Percentiles rank a stretch among this genome's conserved stretches.
Conservation (phyloP, 768 basidiomycete genomes). For the Xanthoconium stramineum region DNA sequence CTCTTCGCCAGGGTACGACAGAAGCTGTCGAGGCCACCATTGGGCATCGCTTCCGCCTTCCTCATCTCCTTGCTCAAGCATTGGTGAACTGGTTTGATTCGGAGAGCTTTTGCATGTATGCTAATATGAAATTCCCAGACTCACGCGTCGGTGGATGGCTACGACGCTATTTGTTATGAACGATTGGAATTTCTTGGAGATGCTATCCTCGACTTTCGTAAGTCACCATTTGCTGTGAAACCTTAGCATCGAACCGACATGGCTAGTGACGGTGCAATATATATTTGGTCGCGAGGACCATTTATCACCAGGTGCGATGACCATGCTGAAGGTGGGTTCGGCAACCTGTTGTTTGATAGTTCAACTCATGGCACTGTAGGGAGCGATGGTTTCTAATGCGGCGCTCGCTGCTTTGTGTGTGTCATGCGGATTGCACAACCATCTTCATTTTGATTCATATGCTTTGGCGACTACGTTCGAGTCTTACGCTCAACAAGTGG, state of each 20-base stretch:
- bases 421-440: constrained; percentile 58
- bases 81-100: constrained; percentile 46
- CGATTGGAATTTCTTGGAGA: constrained; percentile 85
- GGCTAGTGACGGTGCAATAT: constrained; percentile 67
- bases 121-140: constrained; percentile 46
- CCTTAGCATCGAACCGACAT: background rate
- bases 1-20: constrained; percentile 46
- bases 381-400: constrained; percentile 83
- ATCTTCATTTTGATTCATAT: constrained; percentile 57
- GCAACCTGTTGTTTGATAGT: background rate
- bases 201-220: constrained; percentile 80
- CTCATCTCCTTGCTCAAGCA: constrained; percentile 67
- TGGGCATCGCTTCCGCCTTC: constrained; percentile 58
- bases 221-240: constrained; percentile 24
- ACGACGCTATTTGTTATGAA: constrained; percentile 61
- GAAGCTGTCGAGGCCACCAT: constrained; percentile 61
- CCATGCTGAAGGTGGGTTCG: constrained; percentile 63
- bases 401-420: constrained; percentile 76
- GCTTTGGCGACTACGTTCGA: constrained; percentile 49
- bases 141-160: constrained; percentile 58
- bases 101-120: background rate
- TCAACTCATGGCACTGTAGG: constrained; percentile 38
- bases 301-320: constrained; percentile 73
- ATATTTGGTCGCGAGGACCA: constrained; percentile 62
- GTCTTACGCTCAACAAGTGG: constrained; percentile 49